Evolutionary conservation across 345 rosid species (phyloP), one percentile per base, ranked within the genome.

Genomic region (Carallia pectinifolia): DNA sequence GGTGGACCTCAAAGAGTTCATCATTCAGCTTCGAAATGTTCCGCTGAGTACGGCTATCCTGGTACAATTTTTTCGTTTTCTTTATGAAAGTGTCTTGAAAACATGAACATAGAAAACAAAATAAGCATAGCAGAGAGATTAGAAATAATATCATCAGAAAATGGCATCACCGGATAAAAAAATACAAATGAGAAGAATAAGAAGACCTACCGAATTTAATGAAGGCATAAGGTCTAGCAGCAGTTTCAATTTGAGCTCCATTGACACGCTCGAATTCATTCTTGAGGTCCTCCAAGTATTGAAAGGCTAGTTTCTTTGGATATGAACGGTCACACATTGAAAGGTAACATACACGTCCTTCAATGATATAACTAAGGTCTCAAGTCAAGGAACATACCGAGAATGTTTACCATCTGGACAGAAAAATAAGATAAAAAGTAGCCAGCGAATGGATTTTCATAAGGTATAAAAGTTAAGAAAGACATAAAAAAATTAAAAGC

Each of bases 1-100:
- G 99, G 83, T 96, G 99, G 53, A 96, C 99, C 82, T 92, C 99
- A 62, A 88, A 96, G 50, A 96, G 98, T 56, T 96, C 99, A 86
- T 96, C 98, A 77, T 92, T 96, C 89, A 96, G 71, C 88, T 96
- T 96, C 16, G 98, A 73, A 34, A 96, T 92, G 74, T 96, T 96
- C 74, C 98, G 69, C 75, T 92, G 97, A 4, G 98, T 89, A 36
- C 90, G 94, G 48, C 97, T 92, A 81, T 96, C 98, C 85, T 90
- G 97, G 85, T 96, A 96, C 80, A 92, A 77, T 79, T 89, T 96
- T 86, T 90, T 92, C 70, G 98, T 96, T 85, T 85, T 96, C 92
- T 92, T 96, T 78, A 96, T 92, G 83, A 92, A 90, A 55, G 99
- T 90, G 82, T 92, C 99, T 96, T 77, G 70, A 64, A 71, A 74